A percentile compares a stretch with the other conserved stretches of the same genome.
phyloP scores from a whole-genome alignment of 768 basidiomycete species.

The Leccinum aurantiacum region DNA sequence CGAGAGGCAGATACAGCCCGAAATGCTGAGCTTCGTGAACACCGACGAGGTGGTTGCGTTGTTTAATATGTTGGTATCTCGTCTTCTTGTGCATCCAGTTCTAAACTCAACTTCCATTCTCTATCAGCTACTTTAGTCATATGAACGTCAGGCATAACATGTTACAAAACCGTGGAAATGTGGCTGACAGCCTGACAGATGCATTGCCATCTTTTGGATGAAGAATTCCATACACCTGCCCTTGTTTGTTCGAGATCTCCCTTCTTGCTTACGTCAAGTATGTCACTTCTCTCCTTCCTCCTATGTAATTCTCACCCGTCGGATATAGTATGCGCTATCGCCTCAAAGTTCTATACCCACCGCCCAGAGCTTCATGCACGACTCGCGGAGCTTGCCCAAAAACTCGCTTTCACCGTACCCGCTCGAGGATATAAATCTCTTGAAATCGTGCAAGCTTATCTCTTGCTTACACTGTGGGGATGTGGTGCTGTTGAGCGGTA shows the following conservation, averaged over 20 bases:
- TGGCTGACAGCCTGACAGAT: constrained; percentile 43
- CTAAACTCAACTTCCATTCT: constrained; percentile 6
- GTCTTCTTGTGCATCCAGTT: background rate
- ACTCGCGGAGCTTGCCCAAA: constrained; percentile 79
- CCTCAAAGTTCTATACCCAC: constrained; percentile 82
- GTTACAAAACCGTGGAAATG: constrained; percentile 1
- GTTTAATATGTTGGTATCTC: constrained; percentile 76
- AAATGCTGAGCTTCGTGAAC: constrained; percentile 85
- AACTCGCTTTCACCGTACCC: constrained; percentile 85
- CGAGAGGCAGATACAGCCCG: constrained; percentile 87
- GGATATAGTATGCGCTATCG: constrained; percentile 84
- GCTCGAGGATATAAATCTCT: constrained; percentile 89
- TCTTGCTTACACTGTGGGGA: constrained; percentile 86
- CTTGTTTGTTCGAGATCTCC: constrained; percentile 93
- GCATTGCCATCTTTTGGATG: constrained; percentile 80
- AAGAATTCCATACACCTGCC: constrained; percentile 89
- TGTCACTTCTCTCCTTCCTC: constrained; percentile 29
- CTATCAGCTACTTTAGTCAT: constrained; percentile 67
- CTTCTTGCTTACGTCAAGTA: constrained; percentile 91
- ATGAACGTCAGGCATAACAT: constrained; percentile 55
- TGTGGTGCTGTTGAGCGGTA: constrained; percentile 94
- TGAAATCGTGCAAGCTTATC: constrained; percentile 93
- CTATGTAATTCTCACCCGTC: background rate
- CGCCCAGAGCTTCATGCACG: constrained; percentile 80
- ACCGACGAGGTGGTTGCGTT: constrained; percentile 90